phyloP scores from a whole-genome alignment of 768 basidiomycete species.

The Botryobasidium botryosum region DNA sequence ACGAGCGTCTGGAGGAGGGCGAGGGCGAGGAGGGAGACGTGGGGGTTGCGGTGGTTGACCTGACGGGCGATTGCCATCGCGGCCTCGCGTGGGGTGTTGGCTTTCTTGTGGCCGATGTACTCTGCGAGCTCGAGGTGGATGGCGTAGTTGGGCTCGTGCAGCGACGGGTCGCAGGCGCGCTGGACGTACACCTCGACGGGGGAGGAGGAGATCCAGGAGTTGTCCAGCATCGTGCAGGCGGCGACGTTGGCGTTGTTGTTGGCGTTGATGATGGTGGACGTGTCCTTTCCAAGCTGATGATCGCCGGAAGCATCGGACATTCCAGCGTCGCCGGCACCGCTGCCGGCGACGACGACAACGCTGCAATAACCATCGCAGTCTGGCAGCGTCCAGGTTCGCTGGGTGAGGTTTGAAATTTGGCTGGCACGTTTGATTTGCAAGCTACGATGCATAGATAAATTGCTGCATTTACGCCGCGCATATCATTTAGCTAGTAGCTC shows the following conservation, averaged over 20 bases:
- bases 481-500: no score
- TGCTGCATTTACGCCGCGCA: no score
- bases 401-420: no score
- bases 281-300: no score
- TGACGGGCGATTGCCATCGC: conserved; percentile 68
- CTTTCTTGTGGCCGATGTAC: conserved; percentile 85
- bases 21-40: conserved; percentile 74
- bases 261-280: no score
- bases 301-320: no score
- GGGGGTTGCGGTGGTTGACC: conserved; percentile 86
- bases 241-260: background rate
- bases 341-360: no score
- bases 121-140: conserved; percentile 89
- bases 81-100: conserved; percentile 88
- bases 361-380: no score
- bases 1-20: conserved; percentile 81
- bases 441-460: no score
- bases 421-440: no score
- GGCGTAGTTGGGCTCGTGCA: conserved; percentile 82
- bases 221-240: conserved; percentile 10
- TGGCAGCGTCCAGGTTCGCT: no score
- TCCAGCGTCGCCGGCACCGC: no score
- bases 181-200: conserved; percentile 56
- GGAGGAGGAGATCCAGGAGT: conserved; percentile 21
- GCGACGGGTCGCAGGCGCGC: conserved; percentile 71